Base-by-base conservation (phyloP, 2,329 filamentous ascomycete species). In the Pestalotiopsis sp. region DNA sequence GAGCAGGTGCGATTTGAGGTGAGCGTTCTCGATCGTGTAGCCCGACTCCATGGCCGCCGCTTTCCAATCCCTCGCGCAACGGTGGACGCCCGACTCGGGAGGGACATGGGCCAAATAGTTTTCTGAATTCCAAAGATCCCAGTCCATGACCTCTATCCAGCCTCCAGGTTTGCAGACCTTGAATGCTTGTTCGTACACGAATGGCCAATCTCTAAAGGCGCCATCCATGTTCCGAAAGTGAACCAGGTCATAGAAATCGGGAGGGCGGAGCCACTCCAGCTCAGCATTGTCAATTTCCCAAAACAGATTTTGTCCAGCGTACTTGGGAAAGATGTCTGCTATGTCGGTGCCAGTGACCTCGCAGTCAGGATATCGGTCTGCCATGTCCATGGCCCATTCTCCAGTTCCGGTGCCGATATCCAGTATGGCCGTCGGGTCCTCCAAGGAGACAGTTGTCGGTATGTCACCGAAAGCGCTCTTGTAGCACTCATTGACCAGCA, bases 401-500 rank as follows among this genome's bases (percentile, higher is more conserved):
- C 88, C 88, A 3, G 86, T 86, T 55, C 86, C 88, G 7, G 86
- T 88, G 38, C 88, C 88, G 64, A 90, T 82, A 73, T 90, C 88
- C 22, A 90, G 80, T 38, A 90, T 81, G 65, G 79, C 75, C 3
- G 73, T 73, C 1, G 82, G 81, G 58, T 79, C 69, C 57, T 81
- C 75, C 22, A 86, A 74, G 3, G 81, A 79, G 6, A 81, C 81
- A n/a, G 80, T 79, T 24, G 80, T 84, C 40, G 83, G 74, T 68
- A 83, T 79, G 68, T 80, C 81, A 40, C 82, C 79, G 63, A 86
- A 81, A 17, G 83, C 78, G 66, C 85, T 84, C 5, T 89, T 78
- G 72, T 88, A 91, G 60, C 91, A 85, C 74, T 91, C 88, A 71
- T 92, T 88, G 52, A 88, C 80, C 65, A 92, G 81, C 68, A 86